Evolutionary conservation across 2,329 filamentous ascomycete species (phyloP), one percentile per base, ranked within the genome.

Genomic region (Neonectria faginata): DNA sequence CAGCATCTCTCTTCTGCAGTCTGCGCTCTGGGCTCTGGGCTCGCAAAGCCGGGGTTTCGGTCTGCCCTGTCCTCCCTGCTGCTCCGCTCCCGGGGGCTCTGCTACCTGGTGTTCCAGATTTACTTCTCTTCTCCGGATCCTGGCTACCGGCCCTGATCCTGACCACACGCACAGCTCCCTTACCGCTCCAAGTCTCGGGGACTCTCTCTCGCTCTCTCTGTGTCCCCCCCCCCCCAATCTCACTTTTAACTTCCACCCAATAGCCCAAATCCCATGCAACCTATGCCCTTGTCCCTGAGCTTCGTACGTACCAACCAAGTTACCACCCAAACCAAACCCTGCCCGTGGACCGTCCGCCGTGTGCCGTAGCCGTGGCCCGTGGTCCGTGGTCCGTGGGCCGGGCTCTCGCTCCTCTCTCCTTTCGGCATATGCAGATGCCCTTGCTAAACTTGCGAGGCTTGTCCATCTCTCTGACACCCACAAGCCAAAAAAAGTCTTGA

Each of bases 351-450:
- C 57, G 48, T 64, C 33, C 31, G 44, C 41, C 42, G 53, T 56
- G 27, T 51, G 47, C 47, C 47, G 47, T 51, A 10, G 47, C 47
- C 47, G 47, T 51, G 47, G 9, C 27, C 33, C 47, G 33, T 27
- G 20, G 27, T 60, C 66, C 58, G 54, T 56, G 54, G 59, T 33
- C 54, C 62, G 56, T 69, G 62, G 52, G 53, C 27, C 62, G 57
- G 36, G 39, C 47, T 52, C 47, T 57, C 42, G 42, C 65, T 67
- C 58, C 69, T 66, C 68, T 25, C 25, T 6, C 22, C 22, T 22
- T 22, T 72, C 70, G 69, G 70, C 69, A 72, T 70, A 73, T 73
- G 72, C 70, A 72, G 58, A 70, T 68, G 57, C 47, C 69, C 70
- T 71, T 73, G 66, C 64, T 63, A 61, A 68, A 57, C 45, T 63